These are phyloP conservation scores for Euphorbia celastroides DNA, from an alignment of 441 rosid species.

Conservation along the genomic window DNA sequence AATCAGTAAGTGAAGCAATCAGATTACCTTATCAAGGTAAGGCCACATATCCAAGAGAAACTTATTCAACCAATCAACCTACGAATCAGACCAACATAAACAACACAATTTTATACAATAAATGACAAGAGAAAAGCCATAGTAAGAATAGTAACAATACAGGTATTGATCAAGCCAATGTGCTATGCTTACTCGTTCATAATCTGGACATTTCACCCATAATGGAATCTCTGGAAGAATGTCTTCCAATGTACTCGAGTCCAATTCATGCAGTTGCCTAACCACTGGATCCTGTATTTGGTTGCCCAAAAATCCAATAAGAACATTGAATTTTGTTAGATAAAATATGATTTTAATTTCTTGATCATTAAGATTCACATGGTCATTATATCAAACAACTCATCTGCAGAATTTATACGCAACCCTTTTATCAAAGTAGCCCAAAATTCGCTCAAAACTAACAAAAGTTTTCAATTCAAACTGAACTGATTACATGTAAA, in stretches of 20 bases:
- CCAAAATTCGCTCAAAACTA: neutral
- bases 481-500: neutral
- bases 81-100: slow-evolving; percentile 16
- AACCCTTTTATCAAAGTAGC: neutral
- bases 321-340: neutral
- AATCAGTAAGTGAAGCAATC: slow-evolving; percentile 7
- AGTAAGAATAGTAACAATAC: neutral
- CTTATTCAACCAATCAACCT: slow-evolving; percentile 72
- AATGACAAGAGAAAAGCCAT: neutral
- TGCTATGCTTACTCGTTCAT: slow-evolving; percentile 37
- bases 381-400: neutral
- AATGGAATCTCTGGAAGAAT: slow-evolving; percentile 57
- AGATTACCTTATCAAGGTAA: slow-evolving; percentile 51
- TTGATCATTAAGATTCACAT: neutral
- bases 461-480: neutral
- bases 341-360: neutral
- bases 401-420: neutral
- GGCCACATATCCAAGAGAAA: slow-evolving; percentile 61
- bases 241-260: slow-evolving; percentile 37
- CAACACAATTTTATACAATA: neutral
- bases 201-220: slow-evolving; percentile 70
- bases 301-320: neutral
- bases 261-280: slow-evolving; percentile 44
- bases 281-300: slow-evolving; percentile 44
- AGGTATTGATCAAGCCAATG: neutral